phyloP scores from a whole-genome alignment of 2,329 filamentous ascomycete species.

The Talaromyces sp. region DNA sequence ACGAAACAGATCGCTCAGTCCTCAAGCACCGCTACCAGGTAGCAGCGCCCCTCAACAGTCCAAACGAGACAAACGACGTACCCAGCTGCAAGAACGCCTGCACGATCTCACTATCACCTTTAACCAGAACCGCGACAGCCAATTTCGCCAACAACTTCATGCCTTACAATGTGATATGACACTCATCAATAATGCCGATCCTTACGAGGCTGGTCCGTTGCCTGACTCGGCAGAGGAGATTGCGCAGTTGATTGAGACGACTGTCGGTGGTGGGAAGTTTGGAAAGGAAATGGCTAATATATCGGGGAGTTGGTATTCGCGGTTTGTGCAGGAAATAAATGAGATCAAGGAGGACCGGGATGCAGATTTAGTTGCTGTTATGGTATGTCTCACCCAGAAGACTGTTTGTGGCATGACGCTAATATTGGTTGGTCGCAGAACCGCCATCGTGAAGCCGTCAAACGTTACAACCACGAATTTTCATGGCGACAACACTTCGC shows the following conservation, averaged over 20 bases:
- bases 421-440: slow-evolving; percentile 41
- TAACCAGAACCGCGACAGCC: slow-evolving; percentile 72
- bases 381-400: slow-evolving; percentile 55
- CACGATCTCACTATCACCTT: slow-evolving; percentile 73
- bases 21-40: slow-evolving; percentile 23
- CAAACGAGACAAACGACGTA: slow-evolving; percentile 87
- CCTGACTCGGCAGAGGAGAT: slow-evolving; percentile 64
- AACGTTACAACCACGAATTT: slow-evolving; percentile 55
- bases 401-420: not conserved
- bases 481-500: slow-evolving; percentile 60
- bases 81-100: slow-evolving; percentile 75
- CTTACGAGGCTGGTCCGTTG: slow-evolving; percentile 69
- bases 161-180: slow-evolving; percentile 89
- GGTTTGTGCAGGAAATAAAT: slow-evolving; percentile 83
- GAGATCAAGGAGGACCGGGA: slow-evolving; percentile 85
- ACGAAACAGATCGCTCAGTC: slow-evolving; percentile 31
- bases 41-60: slow-evolving; percentile 50
- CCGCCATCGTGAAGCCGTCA: slow-evolving; percentile 54
- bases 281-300: slow-evolving; percentile 65
- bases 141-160: slow-evolving; percentile 85
- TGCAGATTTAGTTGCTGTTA: slow-evolving; percentile 73
- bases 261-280: slow-evolving; percentile 55
- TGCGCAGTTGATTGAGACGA: slow-evolving; percentile 57
- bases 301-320: slow-evolving; percentile 76
- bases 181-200: slow-evolving; percentile 79